Percentiles rank a stretch among this genome's conserved stretches.
These are phyloP conservation scores for Mangifera indica DNA, from an alignment of 345 rosid species.

Conservation along the genomic window DNA sequence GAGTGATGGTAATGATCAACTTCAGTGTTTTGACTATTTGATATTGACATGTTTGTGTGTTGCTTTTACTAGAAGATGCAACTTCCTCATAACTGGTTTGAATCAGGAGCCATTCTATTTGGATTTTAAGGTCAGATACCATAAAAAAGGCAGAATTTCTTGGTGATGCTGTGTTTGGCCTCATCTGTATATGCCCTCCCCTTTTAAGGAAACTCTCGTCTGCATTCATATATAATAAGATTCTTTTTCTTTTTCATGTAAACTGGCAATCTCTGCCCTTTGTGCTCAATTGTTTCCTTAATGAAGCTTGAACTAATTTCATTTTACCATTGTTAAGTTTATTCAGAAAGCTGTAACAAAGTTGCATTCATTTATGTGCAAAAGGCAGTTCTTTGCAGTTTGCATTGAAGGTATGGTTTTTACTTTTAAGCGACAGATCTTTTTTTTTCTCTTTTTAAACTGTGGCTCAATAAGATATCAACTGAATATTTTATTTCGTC, in stretches of 20 bases:
- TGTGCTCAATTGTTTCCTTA: not conserved
- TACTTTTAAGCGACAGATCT: too few species aligned
- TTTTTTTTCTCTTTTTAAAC: too few species aligned
- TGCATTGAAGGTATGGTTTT: not conserved
- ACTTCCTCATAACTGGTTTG: not conserved
- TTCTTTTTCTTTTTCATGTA: not conserved
- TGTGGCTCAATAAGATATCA: not conserved
- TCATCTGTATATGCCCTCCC: conserved; percentile 22
- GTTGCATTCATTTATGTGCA: too few species aligned
- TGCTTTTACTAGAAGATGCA: conserved; percentile 17
- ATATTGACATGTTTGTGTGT: not conserved
- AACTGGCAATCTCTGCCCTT: not conserved
- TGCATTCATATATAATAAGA: conserved; percentile 2
- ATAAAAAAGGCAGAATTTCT: not conserved
- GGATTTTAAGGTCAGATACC: conserved; percentile 6
- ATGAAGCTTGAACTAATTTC: not conserved
- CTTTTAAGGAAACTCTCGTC: conserved; percentile 5
- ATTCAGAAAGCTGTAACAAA: not conserved
- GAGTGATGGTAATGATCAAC: not conserved
- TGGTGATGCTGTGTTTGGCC: conserved; percentile 3
- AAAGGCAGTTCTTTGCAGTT: not conserved
- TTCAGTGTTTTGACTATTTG: not conserved
- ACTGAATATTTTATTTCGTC: too few species aligned
- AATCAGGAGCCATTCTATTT: conserved; percentile 1
- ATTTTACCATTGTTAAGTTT: not conserved